Evolutionary conservation across 1,284 basidiomycete genomes (phyloP), one percentile per base, ranked within the genome.

Genomic region (Ceratobasidium sp.): DNA sequence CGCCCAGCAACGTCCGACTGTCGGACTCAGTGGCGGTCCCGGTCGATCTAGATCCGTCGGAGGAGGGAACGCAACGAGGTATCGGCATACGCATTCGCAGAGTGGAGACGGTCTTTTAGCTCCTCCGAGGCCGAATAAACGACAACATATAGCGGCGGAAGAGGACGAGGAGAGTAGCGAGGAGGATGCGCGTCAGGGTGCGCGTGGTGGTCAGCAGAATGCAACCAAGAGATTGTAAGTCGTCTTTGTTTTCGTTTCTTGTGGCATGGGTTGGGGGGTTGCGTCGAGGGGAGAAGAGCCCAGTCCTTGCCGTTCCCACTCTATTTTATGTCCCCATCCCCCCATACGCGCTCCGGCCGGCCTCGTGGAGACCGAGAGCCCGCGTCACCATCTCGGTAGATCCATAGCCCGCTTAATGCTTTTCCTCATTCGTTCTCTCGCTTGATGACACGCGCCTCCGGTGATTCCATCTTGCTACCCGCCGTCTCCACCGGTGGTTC

Each of bases 221-320:
- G 56, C 39, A 1, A 40, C 18, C n/a, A 72, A 72, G 23, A 23
- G 69, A 46, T 39, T 60, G 69, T 72, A 15, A 72, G 69, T 60
- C 18, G 7, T 51, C 23, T 0, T 51, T 20, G 28, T n/a, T 20
- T 7, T 46, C 15, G 12, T 42, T 10, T 26, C 23, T 55, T 15
- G 44, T 23, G 33, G n/a, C 6, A 5, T 63, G 28, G 13, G 10
- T n/a, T 13, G 60, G 60, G 3, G 28, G 33, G 60, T 28, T 5
- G 26, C 10, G 58, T 3, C 6, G 39, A 40, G 33, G 15, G 5
- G 18, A 51, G 26, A 26, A 26, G 28, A 44, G 46, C n/a, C n/a
- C n/a, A n/a, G n/a, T n/a, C n/a, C n/a, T n/a, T n/a, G n/a, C n/a
- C n/a, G n/a, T n/a, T n/a, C n/a, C n/a, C n/a, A n/a, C n/a, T 33